Base-by-base conservation (phyloP, 148 eudicot genomes). In the Beta vulgaris region DNA sequence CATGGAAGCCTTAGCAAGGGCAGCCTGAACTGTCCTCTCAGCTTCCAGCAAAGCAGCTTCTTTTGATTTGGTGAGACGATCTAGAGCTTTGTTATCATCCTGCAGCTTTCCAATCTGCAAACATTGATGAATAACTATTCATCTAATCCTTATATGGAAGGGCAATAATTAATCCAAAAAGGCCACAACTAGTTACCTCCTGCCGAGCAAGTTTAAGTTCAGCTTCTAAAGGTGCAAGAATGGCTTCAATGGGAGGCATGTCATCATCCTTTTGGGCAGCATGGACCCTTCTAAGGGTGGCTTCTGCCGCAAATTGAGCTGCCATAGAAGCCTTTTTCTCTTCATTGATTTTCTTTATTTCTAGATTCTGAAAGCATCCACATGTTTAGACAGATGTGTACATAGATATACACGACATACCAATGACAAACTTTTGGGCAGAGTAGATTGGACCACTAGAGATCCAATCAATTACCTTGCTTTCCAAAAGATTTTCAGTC, bases 301-400 rank as follows among this genome's bases (percentile, higher is more conserved):
- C 98, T 87, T 95, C 98, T 63, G 98, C 98, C 26, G 98, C 98
- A 89, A 89, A 95, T 80, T 95, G 98, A 76, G 98, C 98, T 44
- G 97, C 91, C 88, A 95, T 74, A 42, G 98, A 86, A 62, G 89
- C 88, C 77, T 87, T 95, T 77, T 92, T 95, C 88, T 95, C 97
- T 73, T 95, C 97, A 78, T 84, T 92, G 73, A 88, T 86, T 82
- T 88, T 95, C 81, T 85, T 95, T 15, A 89, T 81, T 77, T 95
- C 98, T 55, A 95, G 88, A 83, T 90, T 92, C 98, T 95, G 85
- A 78, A 85, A 74, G 49, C 76, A 26, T 28, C 68, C 16, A 54
- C 26, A 43, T 63, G 32, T 69, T 43, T 35, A 74, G 76, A 14
- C 72, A 43, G 29, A 73, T 68, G 44, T 9, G 25, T 42, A 21